Percentiles rank a stretch among this genome's conserved stretches.
phyloP scores from a whole-genome alignment of 305 asterid species.

The Rubia tinctorum region DNA sequence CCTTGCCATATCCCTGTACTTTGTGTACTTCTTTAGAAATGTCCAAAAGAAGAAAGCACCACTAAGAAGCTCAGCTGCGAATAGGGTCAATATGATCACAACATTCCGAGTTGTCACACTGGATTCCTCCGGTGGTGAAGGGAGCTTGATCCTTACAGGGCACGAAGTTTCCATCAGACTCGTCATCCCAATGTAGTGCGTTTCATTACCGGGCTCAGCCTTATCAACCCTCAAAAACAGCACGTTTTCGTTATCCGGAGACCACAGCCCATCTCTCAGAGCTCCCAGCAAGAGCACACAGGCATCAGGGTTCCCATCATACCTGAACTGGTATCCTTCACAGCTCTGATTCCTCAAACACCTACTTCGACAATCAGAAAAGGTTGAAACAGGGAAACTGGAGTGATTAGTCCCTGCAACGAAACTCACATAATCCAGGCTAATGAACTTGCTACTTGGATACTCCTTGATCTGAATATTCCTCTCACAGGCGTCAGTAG shows the following conservation, averaged over 20 bases:
- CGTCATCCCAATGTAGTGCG: constrained; percentile 57
- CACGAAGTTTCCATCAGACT: constrained; percentile 58
- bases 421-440: constrained; percentile 66
- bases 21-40: constrained; percentile 63
- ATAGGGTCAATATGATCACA: constrained; percentile 47
- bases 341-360: constrained; percentile 41
- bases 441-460: constrained; percentile 43
- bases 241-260: constrained; percentile 46
- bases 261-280: constrained; percentile 62
- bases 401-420: constrained; percentile 55
- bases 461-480: constrained; percentile 28
- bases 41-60: constrained; percentile 78
- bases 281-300: constrained; percentile 55
- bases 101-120: constrained; percentile 56
- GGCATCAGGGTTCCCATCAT: constrained; percentile 48
- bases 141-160: constrained; percentile 64
- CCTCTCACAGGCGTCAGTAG: constrained; percentile 38
- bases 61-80: constrained; percentile 75
- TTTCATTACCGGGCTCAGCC: constrained; percentile 34
- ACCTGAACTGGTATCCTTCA: constrained; percentile 64
- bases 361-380: constrained; percentile 38
- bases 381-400: constrained; percentile 32
- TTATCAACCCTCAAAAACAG: constrained; percentile 64
- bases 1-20: constrained; percentile 90
- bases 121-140: constrained; percentile 63